Conservation (phyloP, 306 rosid genomes). For the Fragaria nilgerrensis region DNA sequence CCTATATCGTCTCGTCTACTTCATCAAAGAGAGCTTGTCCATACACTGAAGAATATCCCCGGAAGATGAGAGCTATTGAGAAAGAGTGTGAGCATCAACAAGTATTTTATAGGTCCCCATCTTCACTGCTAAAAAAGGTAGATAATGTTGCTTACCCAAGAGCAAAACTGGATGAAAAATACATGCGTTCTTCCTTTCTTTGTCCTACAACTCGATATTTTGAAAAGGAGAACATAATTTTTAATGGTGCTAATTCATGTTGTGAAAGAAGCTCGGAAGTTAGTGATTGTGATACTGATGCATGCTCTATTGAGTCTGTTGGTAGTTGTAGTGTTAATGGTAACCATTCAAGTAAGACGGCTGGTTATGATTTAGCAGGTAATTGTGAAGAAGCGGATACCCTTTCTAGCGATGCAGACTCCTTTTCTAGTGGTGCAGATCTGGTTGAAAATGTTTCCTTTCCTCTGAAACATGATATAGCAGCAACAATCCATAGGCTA, state of each 20-base stretch:
- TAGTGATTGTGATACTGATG: constrained; percentile 48
- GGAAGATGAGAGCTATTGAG: constrained; percentile 49
- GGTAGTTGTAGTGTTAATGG: constrained; percentile 79
- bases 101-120: constrained; percentile 24
- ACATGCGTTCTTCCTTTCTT: constrained; percentile 48
- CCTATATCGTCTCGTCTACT: constrained; percentile 36
- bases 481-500: constrained; percentile 58
- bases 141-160: constrained; percentile 68
- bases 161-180: constrained; percentile 57
- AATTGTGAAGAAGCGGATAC: constrained; percentile 45
- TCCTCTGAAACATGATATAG: constrained; percentile 39
- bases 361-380: constrained; percentile 45
- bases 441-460: constrained; percentile 37
- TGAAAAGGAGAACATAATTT: constrained; percentile 38
- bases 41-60: constrained; percentile 42
- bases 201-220: constrained; percentile 31
- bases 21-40: constrained; percentile 56
- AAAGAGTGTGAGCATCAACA: constrained; percentile 34
- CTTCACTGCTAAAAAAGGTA: constrained; percentile 55
- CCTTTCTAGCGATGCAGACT: constrained; percentile 64
- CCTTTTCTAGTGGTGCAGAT: constrained; percentile 38
- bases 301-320: constrained; percentile 50
- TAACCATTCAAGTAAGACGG: constrained; percentile 34
- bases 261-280: constrained; percentile 48
- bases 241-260: constrained; percentile 30